Evolutionary conservation across 768 basidiomycete species (phyloP), one percentile per base, ranked within the genome.

Genomic region (Pleurotus sapidus): DNA sequence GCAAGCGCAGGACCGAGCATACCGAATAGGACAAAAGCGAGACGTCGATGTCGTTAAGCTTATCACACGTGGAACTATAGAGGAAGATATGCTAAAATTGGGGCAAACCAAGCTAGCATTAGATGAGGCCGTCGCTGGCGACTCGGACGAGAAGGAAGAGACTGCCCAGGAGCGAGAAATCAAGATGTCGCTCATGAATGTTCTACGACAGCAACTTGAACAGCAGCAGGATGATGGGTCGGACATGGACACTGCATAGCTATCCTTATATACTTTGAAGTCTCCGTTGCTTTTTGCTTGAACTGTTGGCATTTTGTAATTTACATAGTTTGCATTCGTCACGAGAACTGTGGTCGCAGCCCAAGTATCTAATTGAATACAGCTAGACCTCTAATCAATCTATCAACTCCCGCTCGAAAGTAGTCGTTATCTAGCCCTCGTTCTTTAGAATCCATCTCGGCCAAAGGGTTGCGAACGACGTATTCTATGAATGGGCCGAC

Each of bases 1-100:
- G 59, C 97, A 99, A 74, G 97, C 97, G 0, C 94, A 96, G 59
- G 97, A 99, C 71, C 87, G 97, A 34, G 95, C 95, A 23, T 98
- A 98, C 71, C 89, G 97, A 24, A 97, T 99, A 61, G 96, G 94
- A 20, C 95, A 97, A 71, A 93, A 91, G 68, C 85, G 88, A 50
- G 88, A 96, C 61, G 96, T 98, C 8, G 93, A 96, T 30, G 93
- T 98, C 5, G 84, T 98, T 67, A 97, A 96, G 68, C 79, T 98
- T 9, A 93, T 98, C 62, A 89, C 93, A 1, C 87, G 83, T 59
- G 91, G 88, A 3, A 95, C 93, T 1, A 96, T 98, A 58, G 95
- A 98, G 74, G 97, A 99, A 71, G 95, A 97, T 70, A 98, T 99
- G 87, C 75, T 94, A 37, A 83, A 80, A 25, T 82, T 98, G 17